Conservation (phyloP, 345 rosid genomes). For the Boechera divaricarpa region DNA sequence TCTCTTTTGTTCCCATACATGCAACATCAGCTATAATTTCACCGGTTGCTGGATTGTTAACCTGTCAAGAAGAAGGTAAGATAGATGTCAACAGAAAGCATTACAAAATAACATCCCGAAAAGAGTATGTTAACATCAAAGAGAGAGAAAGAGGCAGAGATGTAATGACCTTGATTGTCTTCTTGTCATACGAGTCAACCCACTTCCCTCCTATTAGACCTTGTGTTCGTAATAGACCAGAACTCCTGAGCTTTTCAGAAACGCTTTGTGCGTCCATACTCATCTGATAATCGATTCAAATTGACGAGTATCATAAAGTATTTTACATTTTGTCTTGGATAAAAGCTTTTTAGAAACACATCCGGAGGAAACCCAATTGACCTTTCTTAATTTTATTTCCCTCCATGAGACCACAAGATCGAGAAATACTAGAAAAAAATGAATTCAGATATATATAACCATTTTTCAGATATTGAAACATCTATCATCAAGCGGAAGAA, state of each 20-base stretch:
- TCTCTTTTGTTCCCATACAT: conserved; percentile 83
- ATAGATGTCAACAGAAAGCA: conserved; percentile 6
- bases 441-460: not conserved
- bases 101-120: not conserved
- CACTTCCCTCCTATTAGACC: conserved; percentile 92
- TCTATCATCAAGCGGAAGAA: conserved; percentile 18
- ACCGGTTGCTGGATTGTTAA: conserved; percentile 89
- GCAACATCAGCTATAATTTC: conserved; percentile 74
- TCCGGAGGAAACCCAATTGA: not conserved
- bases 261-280: conserved; percentile 59
- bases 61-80: conserved; percentile 52
- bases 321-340: not conserved
- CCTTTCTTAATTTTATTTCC: not conserved
- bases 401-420: not conserved
- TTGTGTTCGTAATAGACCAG: conserved; percentile 67
- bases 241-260: conserved; percentile 51
- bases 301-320: not conserved
- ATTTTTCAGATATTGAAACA: not conserved
- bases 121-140: not conserved
- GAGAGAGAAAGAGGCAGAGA: conserved; percentile 11
- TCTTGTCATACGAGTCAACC: conserved; percentile 76
- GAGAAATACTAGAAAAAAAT: not conserved
- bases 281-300: conserved; percentile 53
- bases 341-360: not conserved
- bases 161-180: conserved; percentile 64